Percentiles rank a stretch among this genome's conserved stretches.
Conservation (phyloP, 108 stramenopile species). For the Skeletonema tropicum region DNA sequence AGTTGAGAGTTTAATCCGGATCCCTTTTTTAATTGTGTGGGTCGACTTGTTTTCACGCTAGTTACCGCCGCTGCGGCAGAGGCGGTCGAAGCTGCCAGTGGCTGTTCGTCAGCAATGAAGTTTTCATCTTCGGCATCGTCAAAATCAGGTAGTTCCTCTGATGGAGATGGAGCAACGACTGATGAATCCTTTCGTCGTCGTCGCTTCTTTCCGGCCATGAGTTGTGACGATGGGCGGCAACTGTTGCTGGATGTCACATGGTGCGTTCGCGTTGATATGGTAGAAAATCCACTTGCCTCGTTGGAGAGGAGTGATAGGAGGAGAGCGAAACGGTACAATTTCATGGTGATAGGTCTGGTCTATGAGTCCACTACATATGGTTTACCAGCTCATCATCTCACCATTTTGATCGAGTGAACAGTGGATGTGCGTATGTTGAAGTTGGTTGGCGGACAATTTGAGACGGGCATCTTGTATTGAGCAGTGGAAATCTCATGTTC, state of each 20-base stretch:
- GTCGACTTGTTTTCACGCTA: neutral
- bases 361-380: too few species aligned
- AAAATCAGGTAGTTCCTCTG: conserved; percentile 77
- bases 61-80: too few species aligned
- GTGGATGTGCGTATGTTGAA: neutral
- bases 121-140: conserved; percentile 58
- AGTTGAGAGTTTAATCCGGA: conserved; percentile 33
- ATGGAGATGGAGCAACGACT: neutral
- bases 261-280: neutral
- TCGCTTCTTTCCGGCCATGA: conserved; percentile 31
- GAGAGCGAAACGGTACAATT: neutral
- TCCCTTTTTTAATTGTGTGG: conserved; percentile 28
- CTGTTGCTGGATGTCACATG: neutral
- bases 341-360: neutral
- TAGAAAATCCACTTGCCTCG: neutral
- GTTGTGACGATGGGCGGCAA: conserved; percentile 10
- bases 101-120: conserved; percentile 6
- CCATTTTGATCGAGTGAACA: neutral
- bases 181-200: conserved; percentile 40
- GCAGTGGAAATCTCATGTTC: too few species aligned
- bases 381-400: neutral
- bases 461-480: too few species aligned
- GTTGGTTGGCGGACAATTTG: neutral
- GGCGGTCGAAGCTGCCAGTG: conserved; percentile 30
- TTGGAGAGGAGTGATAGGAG: conserved; percentile 4